Evolutionary conservation across 129 eudicot genomes (phyloP).

Genomic region (Logfia minima): DNA sequence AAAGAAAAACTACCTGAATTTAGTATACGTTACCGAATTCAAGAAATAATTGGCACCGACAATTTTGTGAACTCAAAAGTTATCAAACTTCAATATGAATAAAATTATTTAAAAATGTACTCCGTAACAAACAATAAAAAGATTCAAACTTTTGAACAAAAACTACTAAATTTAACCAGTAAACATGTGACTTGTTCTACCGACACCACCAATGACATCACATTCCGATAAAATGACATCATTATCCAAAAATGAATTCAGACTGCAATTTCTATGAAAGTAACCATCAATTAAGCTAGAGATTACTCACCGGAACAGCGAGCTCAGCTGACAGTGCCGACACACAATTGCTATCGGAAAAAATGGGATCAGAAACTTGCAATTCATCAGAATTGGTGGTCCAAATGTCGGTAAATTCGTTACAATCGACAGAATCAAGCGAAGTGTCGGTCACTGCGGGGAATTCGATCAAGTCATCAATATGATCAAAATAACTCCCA

Average conservation of each 20-base stretch:
- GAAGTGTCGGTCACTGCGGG: constrained; percentile 55
- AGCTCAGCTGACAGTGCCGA: constrained; percentile 58
- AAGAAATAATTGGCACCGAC: constrained; percentile 19
- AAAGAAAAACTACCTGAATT: not conserved
- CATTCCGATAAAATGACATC: not conserved
- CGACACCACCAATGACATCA: constrained; percentile 19
- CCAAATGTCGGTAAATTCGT: constrained; percentile 60
- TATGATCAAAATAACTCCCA: constrained; percentile 64
- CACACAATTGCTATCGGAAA: constrained; percentile 36
- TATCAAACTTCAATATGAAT: constrained; percentile 10
- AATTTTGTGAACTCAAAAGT: not conserved
- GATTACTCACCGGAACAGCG: constrained; percentile 70
- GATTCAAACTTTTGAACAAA: constrained; percentile 2
- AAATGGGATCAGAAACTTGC: constrained; percentile 47
- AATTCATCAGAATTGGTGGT: constrained; percentile 40
- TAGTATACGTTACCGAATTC: constrained; percentile 1
- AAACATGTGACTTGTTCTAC: not conserved
- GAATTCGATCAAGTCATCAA: constrained; percentile 76
- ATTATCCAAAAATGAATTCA: not conserved
- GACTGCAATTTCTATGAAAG: not conserved
- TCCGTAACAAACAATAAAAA: not conserved
- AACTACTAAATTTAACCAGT: not conserved
- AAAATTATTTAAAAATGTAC: not conserved
- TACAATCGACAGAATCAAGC: constrained; percentile 35
- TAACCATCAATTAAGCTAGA: not conserved